phyloP scores from a whole-genome alignment of 768 basidiomycete genomes.

The Suillus fuscotomentosus region DNA sequence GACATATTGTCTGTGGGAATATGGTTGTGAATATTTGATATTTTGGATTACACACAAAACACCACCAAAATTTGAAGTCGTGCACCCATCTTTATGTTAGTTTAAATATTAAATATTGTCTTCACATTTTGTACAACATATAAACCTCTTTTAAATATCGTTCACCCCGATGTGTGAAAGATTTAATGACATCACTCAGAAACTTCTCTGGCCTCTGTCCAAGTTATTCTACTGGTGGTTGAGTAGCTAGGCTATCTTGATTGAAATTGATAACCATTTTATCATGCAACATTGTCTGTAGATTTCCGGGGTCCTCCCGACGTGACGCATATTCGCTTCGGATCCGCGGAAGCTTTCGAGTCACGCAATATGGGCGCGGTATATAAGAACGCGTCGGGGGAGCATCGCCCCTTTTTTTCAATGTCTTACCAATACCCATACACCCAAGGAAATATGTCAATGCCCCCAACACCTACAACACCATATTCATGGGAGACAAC shows the following conservation, averaged over 20 bases:
- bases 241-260: neutral
- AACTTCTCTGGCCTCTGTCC: too few relatives aligned
- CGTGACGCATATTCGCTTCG: constrained; percentile 9
- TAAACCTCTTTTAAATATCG: too few relatives aligned
- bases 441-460: constrained; percentile 46
- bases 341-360: constrained; percentile 22
- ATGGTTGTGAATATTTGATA: too few relatives aligned
- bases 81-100: too few relatives aligned
- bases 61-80: too few relatives aligned
- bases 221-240: too few relatives aligned
- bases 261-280: neutral
- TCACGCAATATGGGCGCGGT: constrained; percentile 17
- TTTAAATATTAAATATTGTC: too few relatives aligned
- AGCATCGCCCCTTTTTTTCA: constrained; percentile 27
- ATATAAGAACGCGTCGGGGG: constrained; percentile 32
- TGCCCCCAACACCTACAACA: constrained; percentile 46
- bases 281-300: neutral
- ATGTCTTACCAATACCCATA: constrained; percentile 53
- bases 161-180: too few relatives aligned
- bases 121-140: too few relatives aligned
- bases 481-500: constrained; percentile 43
- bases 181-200: too few relatives aligned
- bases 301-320: constrained; percentile 14
- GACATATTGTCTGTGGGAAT: too few relatives aligned
- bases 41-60: too few relatives aligned